Evolutionary conservation across 108 stramenopile genomes (phyloP), one percentile per base, ranked within the genome.

Genomic region (Skeletonema marinoi): DNA sequence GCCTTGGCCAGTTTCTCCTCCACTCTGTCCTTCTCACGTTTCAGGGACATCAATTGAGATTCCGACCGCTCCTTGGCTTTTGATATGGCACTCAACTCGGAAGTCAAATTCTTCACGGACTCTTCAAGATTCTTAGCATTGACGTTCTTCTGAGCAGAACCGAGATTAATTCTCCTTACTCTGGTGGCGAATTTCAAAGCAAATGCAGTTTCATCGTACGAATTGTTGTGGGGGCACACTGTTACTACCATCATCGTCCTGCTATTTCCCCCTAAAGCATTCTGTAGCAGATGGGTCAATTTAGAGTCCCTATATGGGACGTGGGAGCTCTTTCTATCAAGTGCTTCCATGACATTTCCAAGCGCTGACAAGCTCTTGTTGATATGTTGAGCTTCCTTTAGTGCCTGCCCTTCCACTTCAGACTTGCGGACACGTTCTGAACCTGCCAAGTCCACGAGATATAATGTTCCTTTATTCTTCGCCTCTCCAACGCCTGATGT

Each of bases 171-270:
- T 64, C 93, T 89, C 30, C 96, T 86, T 16, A 96, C 96, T 46
- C 98, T 89, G 33, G 95, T 96, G n/a, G 98, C 99, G 79, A 99
- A 99, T 75, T 98, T 98, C 5, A 99, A 91, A 39, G 99, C 98
- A 66, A 93, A 97, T 44, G 96, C 82, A 36, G 95, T 93, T 83
- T 99, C 99, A n/a, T 99, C 98, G 60, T 88, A 94, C 35, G 98
- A 90, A 36, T 75, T 62, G 68, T 83, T 86, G 36, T 86, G 73
- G 5, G 99, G 99, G 65, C 94, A 95, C 25, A 99, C 85, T 13
- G 98, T 97, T 4, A 98, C 99, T 65, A 99, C 88, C 85, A 99
- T 93, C 86, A 97, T 93, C 2, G 98, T 99, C 74, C 96, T 89
- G 12, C 92, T 92, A 79, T 95, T 99, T 39, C 98, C 98, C 33